A percentile compares a stretch with the other conserved stretches of the same genome.
phyloP scores from a whole-genome alignment of 257 asterid species.

The Anisodus acutangulus region DNA sequence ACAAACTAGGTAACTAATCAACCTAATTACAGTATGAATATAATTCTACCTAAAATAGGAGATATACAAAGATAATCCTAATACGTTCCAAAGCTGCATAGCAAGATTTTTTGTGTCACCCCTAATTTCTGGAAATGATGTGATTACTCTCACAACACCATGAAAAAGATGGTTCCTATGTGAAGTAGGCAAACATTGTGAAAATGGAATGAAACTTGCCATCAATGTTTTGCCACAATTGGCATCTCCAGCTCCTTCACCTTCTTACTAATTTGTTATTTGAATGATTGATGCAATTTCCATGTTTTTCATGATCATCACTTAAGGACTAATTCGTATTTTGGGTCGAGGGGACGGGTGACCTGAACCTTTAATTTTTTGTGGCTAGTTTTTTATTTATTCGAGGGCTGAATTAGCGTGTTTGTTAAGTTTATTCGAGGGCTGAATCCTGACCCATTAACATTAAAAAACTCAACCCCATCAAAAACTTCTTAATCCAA shows the following conservation, averaged over 20 bases:
- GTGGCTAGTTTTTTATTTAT: neutral
- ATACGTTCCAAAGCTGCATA: slow-evolving; percentile 40
- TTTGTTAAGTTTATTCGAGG: neutral
- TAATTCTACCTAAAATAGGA: too few species aligned
- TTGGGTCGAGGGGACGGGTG: slow-evolving; percentile 6
- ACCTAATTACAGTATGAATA: too few species aligned
- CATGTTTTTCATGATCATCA: neutral
- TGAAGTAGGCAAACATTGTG: slow-evolving; percentile 40
- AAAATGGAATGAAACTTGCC: slow-evolving; percentile 37
- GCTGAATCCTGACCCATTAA: too few species aligned
- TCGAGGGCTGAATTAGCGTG: neutral
- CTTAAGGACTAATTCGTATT: neutral
- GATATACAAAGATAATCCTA: too few species aligned
- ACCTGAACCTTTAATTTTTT: neutral
- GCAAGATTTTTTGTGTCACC: neutral
- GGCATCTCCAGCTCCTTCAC: slow-evolving; percentile 32
- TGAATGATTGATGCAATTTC: slow-evolving; percentile 29
- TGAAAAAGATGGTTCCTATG: slow-evolving; percentile 52
- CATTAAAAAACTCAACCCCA: too few species aligned
- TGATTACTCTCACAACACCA: slow-evolving; percentile 32
- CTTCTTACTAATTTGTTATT: neutral
- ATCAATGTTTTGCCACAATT: slow-evolving; percentile 32
- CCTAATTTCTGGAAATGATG: slow-evolving; percentile 35
- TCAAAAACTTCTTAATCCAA: too few species aligned
- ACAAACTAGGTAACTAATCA: too few species aligned